Conservation (phyloP, 768 basidiomycete species). For the Psilocybe cyanescens region DNA sequence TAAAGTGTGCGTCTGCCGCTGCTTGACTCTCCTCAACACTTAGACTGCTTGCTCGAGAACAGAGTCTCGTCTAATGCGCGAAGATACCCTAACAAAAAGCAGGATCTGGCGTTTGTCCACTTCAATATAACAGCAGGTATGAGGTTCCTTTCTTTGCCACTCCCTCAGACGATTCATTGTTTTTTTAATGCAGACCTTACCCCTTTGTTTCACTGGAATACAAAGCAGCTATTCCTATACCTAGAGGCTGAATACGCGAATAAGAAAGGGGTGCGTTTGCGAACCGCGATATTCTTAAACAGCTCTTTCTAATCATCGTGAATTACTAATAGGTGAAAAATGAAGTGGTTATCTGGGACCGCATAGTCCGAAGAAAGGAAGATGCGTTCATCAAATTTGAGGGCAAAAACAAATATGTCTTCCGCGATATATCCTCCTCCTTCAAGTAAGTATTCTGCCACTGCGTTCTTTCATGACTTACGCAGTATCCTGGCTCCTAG, state of each 20-base stretch:
- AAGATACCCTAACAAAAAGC: slow-evolving; percentile 60
- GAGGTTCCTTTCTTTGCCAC: slow-evolving; percentile 16
- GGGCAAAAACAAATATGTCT: slow-evolving; percentile 83
- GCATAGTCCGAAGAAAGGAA: slow-evolving; percentile 81
- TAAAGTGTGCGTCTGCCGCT: slow-evolving; percentile 66
- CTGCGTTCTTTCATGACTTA: neutral
- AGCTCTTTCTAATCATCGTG: neutral
- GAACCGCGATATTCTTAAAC: neutral
- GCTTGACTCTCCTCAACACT: neutral
- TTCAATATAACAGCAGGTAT: slow-evolving; percentile 83
- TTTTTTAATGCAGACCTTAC: slow-evolving; percentile 59
- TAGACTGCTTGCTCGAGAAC: slow-evolving; percentile 3
- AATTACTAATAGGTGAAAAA: slow-evolving; percentile 26
- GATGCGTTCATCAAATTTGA: slow-evolving; percentile 69
- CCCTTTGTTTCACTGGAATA: slow-evolving; percentile 93
- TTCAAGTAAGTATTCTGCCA: slow-evolving; percentile 65
- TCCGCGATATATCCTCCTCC: slow-evolving; percentile 71
- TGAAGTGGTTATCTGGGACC: slow-evolving; percentile 90
- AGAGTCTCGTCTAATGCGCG: slow-evolving; percentile 48
- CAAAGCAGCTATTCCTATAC: slow-evolving; percentile 92
- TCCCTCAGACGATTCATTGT: neutral
- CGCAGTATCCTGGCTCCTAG: slow-evolving; percentile 36
- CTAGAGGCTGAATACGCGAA: slow-evolving; percentile 85
- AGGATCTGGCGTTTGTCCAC: slow-evolving; percentile 80
- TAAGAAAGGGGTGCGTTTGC: slow-evolving; percentile 62